Conservation (phyloP, 148 eudicot species). For the Silene latifolia region DNA sequence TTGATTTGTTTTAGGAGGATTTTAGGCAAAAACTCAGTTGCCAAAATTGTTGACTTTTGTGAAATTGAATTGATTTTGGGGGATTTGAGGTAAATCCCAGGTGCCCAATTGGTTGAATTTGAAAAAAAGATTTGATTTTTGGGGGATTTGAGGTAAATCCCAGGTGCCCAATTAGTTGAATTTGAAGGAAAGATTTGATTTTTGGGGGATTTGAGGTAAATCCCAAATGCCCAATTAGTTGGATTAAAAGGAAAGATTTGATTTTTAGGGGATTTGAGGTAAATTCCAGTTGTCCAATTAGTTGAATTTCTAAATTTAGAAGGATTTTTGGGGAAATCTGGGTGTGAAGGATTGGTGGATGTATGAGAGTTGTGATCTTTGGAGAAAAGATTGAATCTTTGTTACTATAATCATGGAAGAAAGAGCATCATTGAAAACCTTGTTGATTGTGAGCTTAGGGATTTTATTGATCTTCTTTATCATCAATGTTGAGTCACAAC, state of each 20-base stretch:
- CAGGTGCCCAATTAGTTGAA: constrained; percentile 2
- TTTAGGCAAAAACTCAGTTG: not conserved
- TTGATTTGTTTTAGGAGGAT: constrained; percentile 2
- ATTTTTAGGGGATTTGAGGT: not conserved
- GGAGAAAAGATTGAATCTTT: constrained; percentile 2
- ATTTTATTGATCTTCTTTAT: constrained; percentile 23
- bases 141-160: constrained; percentile 4
- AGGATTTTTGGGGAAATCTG: not conserved
- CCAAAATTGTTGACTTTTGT: constrained; percentile 8
- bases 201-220: constrained; percentile 4
- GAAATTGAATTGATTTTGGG: constrained; percentile 8
- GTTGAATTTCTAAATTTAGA: not conserved
- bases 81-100: constrained; percentile 2
- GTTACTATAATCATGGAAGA: constrained; percentile 31
- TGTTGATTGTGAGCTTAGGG: constrained; percentile 23
- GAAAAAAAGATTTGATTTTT: not conserved
- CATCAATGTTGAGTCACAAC: constrained; percentile 34
- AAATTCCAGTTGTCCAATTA: not conserved
- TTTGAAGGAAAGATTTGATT: not conserved
- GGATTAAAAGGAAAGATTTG: not conserved
- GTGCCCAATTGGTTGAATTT: constrained; percentile 2
- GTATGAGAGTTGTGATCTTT: constrained; percentile 15
- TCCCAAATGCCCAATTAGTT: not conserved
- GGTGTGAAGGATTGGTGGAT: constrained; percentile 8
- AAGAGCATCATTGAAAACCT: constrained; percentile 27